A percentile compares a stretch with the other conserved stretches of the same genome.
phyloP scores from a whole-genome alignment of 2,329 filamentous ascomycete genomes.

The Pezicula carpinea region DNA sequence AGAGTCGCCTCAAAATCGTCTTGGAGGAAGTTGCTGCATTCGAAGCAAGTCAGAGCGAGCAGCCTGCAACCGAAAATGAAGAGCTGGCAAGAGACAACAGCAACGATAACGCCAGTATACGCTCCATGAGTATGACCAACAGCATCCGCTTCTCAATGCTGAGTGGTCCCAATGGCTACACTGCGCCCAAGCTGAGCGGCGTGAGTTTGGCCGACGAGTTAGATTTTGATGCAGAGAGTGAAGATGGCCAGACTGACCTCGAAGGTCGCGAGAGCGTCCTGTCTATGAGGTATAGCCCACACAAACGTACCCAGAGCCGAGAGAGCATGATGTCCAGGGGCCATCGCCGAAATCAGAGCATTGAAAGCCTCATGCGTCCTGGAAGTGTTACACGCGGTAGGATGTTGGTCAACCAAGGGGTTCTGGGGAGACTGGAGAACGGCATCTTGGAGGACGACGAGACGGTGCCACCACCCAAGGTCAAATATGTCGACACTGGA shows the following conservation, averaged over 20 bases:
- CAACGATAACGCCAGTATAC: conserved; percentile 68
- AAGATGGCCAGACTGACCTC: conserved; percentile 64
- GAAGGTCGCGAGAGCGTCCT: conserved; percentile 62
- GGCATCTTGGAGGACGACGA: conserved; percentile 47
- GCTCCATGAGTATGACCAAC: conserved; percentile 69
- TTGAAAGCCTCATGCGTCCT: conserved; percentile 51
- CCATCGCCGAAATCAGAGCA: conserved; percentile 53
- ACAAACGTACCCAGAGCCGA: conserved; percentile 50
- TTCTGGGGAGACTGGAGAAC: conserved; percentile 52
- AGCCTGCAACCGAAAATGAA: conserved; percentile 50
- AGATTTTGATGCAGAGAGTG: conserved; percentile 76
- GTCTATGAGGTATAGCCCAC: conserved; percentile 38
- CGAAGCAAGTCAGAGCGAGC: conserved; percentile 47
- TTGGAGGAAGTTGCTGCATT: conserved; percentile 79
- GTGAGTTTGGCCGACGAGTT: conserved; percentile 88
- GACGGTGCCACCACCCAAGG: conserved; percentile 32
- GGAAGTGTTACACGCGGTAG: conserved; percentile 51
- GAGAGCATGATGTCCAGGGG: conserved; percentile 47
- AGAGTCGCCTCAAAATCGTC: conserved; percentile 76
- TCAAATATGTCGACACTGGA: conserved; percentile 67
- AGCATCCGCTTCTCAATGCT: conserved; percentile 70
- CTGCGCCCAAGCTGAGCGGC: conserved; percentile 54
- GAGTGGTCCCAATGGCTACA: conserved; percentile 48
- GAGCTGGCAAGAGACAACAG: conserved; percentile 60
- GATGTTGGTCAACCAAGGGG: conserved; percentile 47